phyloP scores from a whole-genome alignment of 2,329 filamentous ascomycete species.

The Colletotrichum eremochloae region DNA sequence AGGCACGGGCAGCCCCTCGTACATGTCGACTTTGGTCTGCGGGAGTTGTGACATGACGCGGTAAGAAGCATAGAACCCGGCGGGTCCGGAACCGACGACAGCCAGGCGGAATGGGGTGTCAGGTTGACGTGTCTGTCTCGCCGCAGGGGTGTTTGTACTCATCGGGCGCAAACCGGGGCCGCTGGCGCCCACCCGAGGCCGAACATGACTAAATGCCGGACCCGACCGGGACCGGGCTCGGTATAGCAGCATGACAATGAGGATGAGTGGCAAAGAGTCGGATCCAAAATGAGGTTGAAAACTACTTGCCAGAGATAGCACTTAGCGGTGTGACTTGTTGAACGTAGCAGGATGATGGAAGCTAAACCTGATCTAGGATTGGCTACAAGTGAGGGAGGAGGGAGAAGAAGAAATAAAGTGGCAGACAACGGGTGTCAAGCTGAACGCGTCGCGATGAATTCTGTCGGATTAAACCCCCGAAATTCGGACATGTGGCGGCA shows the following conservation, averaged over 20 bases:
- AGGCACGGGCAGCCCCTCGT: constrained; percentile 91
- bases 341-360: not conserved
- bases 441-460: not conserved
- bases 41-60: constrained; percentile 83
- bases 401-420: not conserved
- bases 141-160: not conserved
- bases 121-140: constrained; percentile 37
- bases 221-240: constrained; percentile 16
- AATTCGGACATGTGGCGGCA: not conserved
- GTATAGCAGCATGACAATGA: constrained; percentile 15
- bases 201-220: not conserved
- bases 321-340: not conserved
- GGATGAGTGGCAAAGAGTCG: not conserved
- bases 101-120: constrained; percentile 78
- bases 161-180: constrained; percentile 1
- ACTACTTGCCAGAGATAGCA: not conserved
- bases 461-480: constrained; percentile 21
- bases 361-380: not conserved
- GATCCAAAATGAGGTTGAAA: not conserved
- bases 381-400: not conserved
- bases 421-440: not conserved
- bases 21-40: constrained; percentile 89
- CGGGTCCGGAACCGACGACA: constrained; percentile 92
- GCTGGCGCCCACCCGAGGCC: constrained; percentile 13
- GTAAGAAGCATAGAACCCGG: constrained; percentile 95